Percentiles rank a stretch among this genome's conserved stretches.
Conservation (phyloP, 257 asterid genomes). For the Solanum clarkiae region DNA sequence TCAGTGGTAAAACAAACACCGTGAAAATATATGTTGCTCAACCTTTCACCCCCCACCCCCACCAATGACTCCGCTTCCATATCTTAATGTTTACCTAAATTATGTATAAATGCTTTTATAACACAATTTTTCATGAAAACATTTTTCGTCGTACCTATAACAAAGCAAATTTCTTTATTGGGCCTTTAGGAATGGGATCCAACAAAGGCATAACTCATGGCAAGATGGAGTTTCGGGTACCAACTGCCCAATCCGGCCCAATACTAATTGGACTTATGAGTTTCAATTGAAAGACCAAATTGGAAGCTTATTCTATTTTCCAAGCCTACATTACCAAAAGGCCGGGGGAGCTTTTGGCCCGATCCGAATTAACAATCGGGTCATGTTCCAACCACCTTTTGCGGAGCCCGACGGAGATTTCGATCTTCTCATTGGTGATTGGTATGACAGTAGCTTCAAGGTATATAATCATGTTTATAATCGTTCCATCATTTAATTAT, state of each 20-base stretch:
- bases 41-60: too few relatives aligned
- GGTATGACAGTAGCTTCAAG: slow-evolving; percentile 40
- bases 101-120: background rate
- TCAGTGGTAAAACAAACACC: too few relatives aligned
- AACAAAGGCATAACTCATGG: slow-evolving; percentile 48
- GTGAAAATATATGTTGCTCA: too few relatives aligned
- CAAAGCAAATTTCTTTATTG: background rate
- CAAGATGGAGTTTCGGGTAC: slow-evolving; percentile 56
- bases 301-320: slow-evolving; percentile 42
- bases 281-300: slow-evolving; percentile 50
- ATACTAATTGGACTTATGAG: slow-evolving; percentile 35
- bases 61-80: background rate
- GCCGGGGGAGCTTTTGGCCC: slow-evolving; percentile 56
- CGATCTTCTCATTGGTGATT: slow-evolving; percentile 60
- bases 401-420: slow-evolving; percentile 32
- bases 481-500: background rate
- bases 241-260: slow-evolving; percentile 41
- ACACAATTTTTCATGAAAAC: too few relatives aligned
- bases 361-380: slow-evolving; percentile 25
- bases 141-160: background rate
- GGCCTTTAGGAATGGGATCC: slow-evolving; percentile 37
- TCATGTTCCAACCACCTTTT: slow-evolving; percentile 14
- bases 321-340: slow-evolving; percentile 27
- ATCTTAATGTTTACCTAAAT: background rate
- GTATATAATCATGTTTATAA: background rate